Evolutionary conservation across 257 asterid genomes (phyloP).

Genomic region (Echium plantagineum): DNA sequence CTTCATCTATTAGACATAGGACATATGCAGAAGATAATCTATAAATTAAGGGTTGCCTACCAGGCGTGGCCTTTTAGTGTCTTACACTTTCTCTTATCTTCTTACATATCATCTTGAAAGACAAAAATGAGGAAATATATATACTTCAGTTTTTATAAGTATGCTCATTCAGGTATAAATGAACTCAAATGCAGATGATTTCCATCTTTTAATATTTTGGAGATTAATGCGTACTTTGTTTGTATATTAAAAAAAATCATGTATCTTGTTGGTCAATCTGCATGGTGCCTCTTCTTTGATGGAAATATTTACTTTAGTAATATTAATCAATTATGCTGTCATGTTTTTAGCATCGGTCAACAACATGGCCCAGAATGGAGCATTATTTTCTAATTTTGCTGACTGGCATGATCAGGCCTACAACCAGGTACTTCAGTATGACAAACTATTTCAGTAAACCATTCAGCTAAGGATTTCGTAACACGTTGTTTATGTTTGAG

Average conservation of each 20-base stretch:
- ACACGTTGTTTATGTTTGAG: neutral
- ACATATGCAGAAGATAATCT: neutral
- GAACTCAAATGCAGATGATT: no score
- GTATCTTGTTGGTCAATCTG: no score
- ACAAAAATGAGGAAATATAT: no score
- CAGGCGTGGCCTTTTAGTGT: no score
- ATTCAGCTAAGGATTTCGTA: neutral
- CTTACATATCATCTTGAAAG: no score
- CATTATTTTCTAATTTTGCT: neutral
- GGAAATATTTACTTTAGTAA: neutral
- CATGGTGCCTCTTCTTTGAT: neutral
- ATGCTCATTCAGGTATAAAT: no score
- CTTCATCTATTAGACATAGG: neutral
- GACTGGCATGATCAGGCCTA: slow-evolving; percentile 4
- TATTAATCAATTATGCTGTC: neutral
- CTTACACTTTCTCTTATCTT: no score
- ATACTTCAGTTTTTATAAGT: no score
- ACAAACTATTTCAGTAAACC: neutral
- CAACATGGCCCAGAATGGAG: neutral
- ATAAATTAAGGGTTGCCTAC: neutral
- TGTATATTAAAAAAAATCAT: no score
- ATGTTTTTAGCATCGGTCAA: neutral
- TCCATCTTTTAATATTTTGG: no score
- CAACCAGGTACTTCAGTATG: neutral
- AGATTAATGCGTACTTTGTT: no score